These are phyloP conservation scores for Mycoemilia scoparia DNA, from an alignment of 192 early-diverging fungal species.

Conservation along the genomic window DNA sequence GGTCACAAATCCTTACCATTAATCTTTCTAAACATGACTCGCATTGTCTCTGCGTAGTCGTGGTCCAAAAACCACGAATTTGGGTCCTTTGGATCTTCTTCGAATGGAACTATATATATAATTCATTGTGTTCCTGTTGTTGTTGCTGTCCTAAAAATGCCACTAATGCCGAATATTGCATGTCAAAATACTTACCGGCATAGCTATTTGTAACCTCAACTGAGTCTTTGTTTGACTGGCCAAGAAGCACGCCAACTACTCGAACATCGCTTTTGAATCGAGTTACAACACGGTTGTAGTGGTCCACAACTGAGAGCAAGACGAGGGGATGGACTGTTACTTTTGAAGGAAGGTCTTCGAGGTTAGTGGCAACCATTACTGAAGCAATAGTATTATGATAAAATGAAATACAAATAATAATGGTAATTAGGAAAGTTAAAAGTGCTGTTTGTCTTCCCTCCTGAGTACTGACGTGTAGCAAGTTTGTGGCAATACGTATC, in stretches of 20 bases:
- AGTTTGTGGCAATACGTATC: no score
- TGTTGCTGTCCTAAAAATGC: constrained; percentile 1
- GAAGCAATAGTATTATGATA: no score
- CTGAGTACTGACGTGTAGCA: no score
- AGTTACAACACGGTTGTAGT: constrained; percentile 93
- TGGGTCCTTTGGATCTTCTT: constrained; percentile 98
- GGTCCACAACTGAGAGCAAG: constrained; percentile 94
- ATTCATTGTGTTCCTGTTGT: neutral
- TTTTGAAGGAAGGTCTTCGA: constrained; percentile 25
- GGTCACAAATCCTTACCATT: constrained; percentile 79
- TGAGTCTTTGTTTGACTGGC: constrained; percentile 65
- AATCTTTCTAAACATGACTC: constrained; percentile 99
- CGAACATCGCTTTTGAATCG: constrained; percentile 90
- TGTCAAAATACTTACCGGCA: constrained; percentile 46
- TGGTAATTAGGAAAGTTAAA: no score
- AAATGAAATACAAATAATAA: no score
- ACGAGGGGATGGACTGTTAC: constrained; percentile 95
- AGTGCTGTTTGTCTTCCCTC: no score
- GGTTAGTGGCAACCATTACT: no score
- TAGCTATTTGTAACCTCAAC: constrained; percentile 97
- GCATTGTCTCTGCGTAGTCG: constrained; percentile 98
- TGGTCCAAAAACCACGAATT: constrained; percentile 98
- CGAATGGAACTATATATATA: constrained; percentile 72
- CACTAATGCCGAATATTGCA: neutral
- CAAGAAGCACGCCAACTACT: constrained; percentile 89